Base-by-base conservation (phyloP, 2,329 filamentous ascomycete genomes). In the Tolypocladium nubicola region DNA sequence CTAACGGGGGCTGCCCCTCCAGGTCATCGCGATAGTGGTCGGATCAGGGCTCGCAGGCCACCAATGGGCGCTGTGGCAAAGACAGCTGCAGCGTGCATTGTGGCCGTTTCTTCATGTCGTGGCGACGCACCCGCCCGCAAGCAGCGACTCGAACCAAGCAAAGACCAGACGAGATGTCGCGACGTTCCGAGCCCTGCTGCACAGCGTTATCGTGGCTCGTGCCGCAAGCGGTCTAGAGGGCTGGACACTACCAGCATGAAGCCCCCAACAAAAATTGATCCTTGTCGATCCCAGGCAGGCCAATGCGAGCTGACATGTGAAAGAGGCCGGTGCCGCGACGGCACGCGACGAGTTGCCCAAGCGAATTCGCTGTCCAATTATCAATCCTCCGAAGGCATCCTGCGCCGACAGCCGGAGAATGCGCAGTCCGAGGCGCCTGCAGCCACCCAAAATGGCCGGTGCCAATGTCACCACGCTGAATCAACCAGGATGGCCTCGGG, bases 271-370 rank as follows among this genome's bases (percentile, higher is more conserved):
- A 54, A 57, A 57, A n/a, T 13, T 8, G 19, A 16, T 13, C 38
- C 38, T 41, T 40, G 55, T 41, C 47, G 21, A 13, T 30, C 3
- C 39, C 23, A 40, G 9, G 21, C 8, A 1, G 23, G 35, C 30
- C 23, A 21, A 21, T 52, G 4, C 4, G 19, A 13, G 33, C 53
- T 57, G 52, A 41, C 56, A 57, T 57, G 56, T 57, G 56, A 57
- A 30, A 50, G n/a, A 4, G 19, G 7, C 26, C 13, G 19, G 9
- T 11, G 35, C 26, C 10, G 38, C 41, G 35, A 8, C 6, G 13
- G 8, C 39, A 52, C 52, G 35, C 26, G 54, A 47, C 14, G 50
- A 49, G 16, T 52, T 57, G 23, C 50, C 50, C 30, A 45, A 21
- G 53, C 26, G 53, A 23, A 26, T 30, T 35, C 30, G 13, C 10